Evolutionary conservation across 2,329 filamentous ascomycete species (phyloP), one percentile per base, ranked within the genome.

Genomic region (Westerdykella ornata): DNA sequence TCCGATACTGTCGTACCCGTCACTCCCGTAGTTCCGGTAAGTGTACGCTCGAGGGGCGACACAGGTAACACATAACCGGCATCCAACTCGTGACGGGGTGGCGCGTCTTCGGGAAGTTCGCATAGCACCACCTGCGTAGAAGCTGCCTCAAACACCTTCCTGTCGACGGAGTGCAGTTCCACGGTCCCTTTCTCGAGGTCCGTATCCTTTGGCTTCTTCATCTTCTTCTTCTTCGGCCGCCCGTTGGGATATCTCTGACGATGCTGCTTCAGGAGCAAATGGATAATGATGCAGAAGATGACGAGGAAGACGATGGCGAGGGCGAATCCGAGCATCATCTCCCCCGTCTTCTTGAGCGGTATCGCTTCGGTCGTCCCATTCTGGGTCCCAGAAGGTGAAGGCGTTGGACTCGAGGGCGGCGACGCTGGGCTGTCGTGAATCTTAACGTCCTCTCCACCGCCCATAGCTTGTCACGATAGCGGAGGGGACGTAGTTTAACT

Each of bases 151-250:
- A 33, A 33, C 30, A 33, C 30, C n/a, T 33, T 33, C 30, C 30
- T 5, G 13, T 33, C 30, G n/a, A 33, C 13, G 30, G 30, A 33
- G 30, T 33, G 30, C 30, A 33, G 16, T 17, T 33, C 30, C 30
- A 33, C 30, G 8, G 30, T 33, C 4, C 30, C 30, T 33, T 33
- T 33, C 30, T 33, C 30, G n/a, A 33, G 16, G 12, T 33, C 30
- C 30, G 12, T 33, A 7, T 7, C 8, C 30, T 5, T 33, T 26
- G 8, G 4, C 52, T 8, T 45, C 46, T 14, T 85, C 2, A 86
- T 88, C 44, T 81, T 76, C 36, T 77, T 71, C 57, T 67, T 72
- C 47, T 70, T 73, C 28, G 74, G 75, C 33, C 67, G 65, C 3
- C 68, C 69, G 29, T 65, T 59, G 29, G 30, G 30, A 17, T 33